phyloP scores from a whole-genome alignment of 1,284 basidiomycete genomes.

The Dichomitus squalens region DNA sequence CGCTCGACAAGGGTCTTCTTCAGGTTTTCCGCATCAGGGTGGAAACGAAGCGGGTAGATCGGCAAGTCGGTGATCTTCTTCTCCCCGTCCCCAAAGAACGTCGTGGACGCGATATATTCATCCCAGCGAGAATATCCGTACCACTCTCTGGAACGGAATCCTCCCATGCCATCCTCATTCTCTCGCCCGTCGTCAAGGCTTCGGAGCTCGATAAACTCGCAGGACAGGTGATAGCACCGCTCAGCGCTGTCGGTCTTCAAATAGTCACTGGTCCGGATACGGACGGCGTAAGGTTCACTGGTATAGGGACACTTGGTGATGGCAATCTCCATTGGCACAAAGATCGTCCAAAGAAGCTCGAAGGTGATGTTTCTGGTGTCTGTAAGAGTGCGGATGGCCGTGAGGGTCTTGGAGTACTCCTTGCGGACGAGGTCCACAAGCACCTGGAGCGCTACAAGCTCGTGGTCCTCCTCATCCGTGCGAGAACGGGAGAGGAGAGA shows the following conservation, averaged over 20 bases:
- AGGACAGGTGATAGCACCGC: slow-evolving; percentile 40
- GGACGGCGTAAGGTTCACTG: slow-evolving; percentile 47
- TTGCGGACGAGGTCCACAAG: slow-evolving; percentile 40
- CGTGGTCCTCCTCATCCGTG: slow-evolving; percentile 40
- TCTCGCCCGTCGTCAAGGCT: slow-evolving; percentile 29
- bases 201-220: slow-evolving; percentile 50
- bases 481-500: slow-evolving; percentile 39
- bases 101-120: slow-evolving; percentile 36
- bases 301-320: slow-evolving; percentile 1
- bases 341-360: slow-evolving; percentile 44
- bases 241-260: slow-evolving; percentile 32
- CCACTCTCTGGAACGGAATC: neutral
- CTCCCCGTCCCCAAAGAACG: slow-evolving; percentile 42
- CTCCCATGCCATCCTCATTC: slow-evolving; percentile 36
- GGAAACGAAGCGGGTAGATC: slow-evolving; percentile 52
- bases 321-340: neutral
- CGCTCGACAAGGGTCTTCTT: slow-evolving; percentile 41
- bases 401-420: slow-evolving; percentile 49
- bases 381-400: slow-evolving; percentile 45
- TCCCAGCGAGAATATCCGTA: slow-evolving; percentile 34
- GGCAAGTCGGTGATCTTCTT: slow-evolving; percentile 48
- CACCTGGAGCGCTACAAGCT: slow-evolving; percentile 41
- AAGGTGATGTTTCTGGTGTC: slow-evolving; percentile 56
- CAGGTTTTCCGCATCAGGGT: slow-evolving; percentile 41
- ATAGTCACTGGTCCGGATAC: slow-evolving; percentile 37